A percentile compares a stretch with the other conserved stretches of the same genome.
Conservation (phyloP, 495 filamentous ascomycete genomes). For the Hypoxylon crocopeplum region DNA sequence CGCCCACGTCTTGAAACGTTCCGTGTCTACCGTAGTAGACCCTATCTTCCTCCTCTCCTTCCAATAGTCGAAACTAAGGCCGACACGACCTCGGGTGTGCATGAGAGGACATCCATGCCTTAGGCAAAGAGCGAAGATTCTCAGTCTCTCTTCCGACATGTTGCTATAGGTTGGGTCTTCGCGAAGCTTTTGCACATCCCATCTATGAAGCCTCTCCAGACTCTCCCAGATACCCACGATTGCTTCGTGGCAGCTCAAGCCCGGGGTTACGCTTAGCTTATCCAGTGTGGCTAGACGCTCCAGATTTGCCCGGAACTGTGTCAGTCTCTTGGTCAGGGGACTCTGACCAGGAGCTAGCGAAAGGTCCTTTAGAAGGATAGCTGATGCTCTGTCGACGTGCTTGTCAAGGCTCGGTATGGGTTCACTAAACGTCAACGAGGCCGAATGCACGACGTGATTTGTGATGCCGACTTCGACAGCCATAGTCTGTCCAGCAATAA, state of each 20-base stretch:
- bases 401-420: slow-evolving; percentile 55
- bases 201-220: slow-evolving; percentile 66
- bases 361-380: slow-evolving; percentile 63
- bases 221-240: slow-evolving; percentile 79
- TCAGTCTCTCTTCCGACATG: slow-evolving; percentile 59
- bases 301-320: slow-evolving; percentile 79
- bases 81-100: slow-evolving; percentile 74
- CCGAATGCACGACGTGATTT: slow-evolving; percentile 57
- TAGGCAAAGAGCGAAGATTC: slow-evolving; percentile 64
- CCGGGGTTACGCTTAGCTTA: slow-evolving; percentile 72
- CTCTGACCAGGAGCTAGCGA: slow-evolving; percentile 52
- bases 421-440: slow-evolving; percentile 54
- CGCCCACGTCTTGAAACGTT: slow-evolving; percentile 59
- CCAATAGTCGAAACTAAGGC: slow-evolving; percentile 89
- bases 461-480: slow-evolving; percentile 61
- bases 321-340: slow-evolving; percentile 66
- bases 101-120: slow-evolving; percentile 79
- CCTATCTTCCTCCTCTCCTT: slow-evolving; percentile 63
- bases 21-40: slow-evolving; percentile 39
- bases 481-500: slow-evolving; percentile 72
- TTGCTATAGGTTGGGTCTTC: slow-evolving; percentile 53
- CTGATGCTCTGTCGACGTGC: slow-evolving; percentile 55
- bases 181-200: slow-evolving; percentile 69
- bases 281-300: slow-evolving; percentile 80
- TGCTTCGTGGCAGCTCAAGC: slow-evolving; percentile 87